Evolutionary conservation across 2,329 filamentous ascomycete species (phyloP), one percentile per base, ranked within the genome.

Genomic region (Beauveria asiatica): DNA sequence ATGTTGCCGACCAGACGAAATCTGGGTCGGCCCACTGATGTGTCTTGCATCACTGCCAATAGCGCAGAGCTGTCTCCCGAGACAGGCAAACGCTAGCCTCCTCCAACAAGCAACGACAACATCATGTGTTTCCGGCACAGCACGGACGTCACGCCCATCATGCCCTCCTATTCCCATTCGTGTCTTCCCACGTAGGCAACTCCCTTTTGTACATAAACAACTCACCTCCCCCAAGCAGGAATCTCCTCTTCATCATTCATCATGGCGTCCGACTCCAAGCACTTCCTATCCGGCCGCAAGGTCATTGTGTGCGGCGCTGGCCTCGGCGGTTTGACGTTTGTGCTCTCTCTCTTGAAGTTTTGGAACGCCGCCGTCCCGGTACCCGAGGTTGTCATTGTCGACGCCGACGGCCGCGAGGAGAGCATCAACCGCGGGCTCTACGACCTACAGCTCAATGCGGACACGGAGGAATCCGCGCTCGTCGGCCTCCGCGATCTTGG

Each of bases 241-340:
- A 19, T n/a, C 39, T 25, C 6, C 10, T 8, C 30, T 49, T 27
- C 50, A 41, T 23, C 39, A 5, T 37, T 37, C 39, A 27, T n/a
- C 44, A 61, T 61, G 59, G 30, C 59, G 33, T 6, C 44, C 41
- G 53, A 51, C 39, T 41, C 23, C 21, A 19, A 7, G 23, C 64
- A 62, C 30, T 65, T 69, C 53, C 65, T 74, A 48, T 65, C 67
- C 7, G 68, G 69, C 21, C 74, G 75, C 64, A 71, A 67, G 48
- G 74, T 76, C 51, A 65, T 75, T 19, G 66, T 77, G 41, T 67
- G 71, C 25, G 75, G 75, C 33, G 72, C 68, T 25, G 75, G 75
- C 21, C 70, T 76, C n/a, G 71, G 71, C 21, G 73, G 75, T 13
- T 68, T 75, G 21, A 63, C 73, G 5, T 77, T 78, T 61, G 69